phyloP scores from a whole-genome alignment of 2,329 filamentous ascomycete genomes.

The Berkeleyomyces basicola region DNA sequence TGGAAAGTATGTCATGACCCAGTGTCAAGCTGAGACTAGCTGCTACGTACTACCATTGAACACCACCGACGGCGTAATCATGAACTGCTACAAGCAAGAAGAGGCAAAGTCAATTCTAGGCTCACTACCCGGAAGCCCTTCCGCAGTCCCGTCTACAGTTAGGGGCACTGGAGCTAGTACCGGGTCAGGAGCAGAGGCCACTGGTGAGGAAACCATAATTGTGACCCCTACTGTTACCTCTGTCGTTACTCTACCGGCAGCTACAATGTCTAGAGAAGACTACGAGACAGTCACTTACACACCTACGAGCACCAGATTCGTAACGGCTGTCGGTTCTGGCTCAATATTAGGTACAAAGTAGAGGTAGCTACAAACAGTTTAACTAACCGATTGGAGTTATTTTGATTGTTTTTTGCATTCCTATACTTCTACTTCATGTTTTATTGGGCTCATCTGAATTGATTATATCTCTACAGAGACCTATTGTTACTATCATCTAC shows the following conservation, averaged over 20 bases:
- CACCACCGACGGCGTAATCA: slow-evolving; percentile 28
- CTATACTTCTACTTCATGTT: too few relatives aligned
- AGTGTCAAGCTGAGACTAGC: slow-evolving; percentile 22
- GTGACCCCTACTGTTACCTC: slow-evolving; percentile 11
- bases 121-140: background rate
- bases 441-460: too few relatives aligned
- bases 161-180: background rate
- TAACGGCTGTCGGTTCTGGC: background rate
- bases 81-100: slow-evolving; percentile 30
- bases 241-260: slow-evolving; percentile 1
- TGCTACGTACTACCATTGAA: slow-evolving; percentile 41
- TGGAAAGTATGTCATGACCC: slow-evolving; percentile 27
- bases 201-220: slow-evolving; percentile 11
- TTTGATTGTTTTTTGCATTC: too few relatives aligned
- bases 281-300: slow-evolving; percentile 1
- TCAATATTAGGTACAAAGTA: too few relatives aligned
- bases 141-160: background rate
- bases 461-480: too few relatives aligned
- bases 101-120: slow-evolving; percentile 29
- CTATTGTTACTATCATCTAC: too few relatives aligned
- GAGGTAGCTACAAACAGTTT: too few relatives aligned
- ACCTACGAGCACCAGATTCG: slow-evolving; percentile 1
- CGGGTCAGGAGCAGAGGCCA: background rate
- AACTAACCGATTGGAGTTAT: too few relatives aligned
- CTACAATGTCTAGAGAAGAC: background rate